Evolutionary conservation across 2,329 filamentous ascomycete genomes (phyloP).

Genomic region (Peltaster fructicola): DNA sequence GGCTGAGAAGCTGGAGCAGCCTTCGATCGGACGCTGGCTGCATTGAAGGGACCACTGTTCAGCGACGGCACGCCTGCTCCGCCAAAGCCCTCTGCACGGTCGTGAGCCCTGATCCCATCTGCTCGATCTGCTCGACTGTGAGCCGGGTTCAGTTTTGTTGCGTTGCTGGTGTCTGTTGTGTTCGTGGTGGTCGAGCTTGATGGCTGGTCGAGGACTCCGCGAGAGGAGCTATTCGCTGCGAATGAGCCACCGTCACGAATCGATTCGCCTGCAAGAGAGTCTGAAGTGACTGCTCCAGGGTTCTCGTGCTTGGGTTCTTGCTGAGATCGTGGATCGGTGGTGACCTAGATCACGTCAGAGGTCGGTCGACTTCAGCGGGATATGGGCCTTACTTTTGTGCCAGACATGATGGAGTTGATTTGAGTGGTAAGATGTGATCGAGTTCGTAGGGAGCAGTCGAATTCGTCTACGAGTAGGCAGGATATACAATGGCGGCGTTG

Average conservation of each 20-base stretch:
- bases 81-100: constrained; percentile 22
- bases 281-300: constrained; percentile 44
- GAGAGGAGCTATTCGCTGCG: constrained; percentile 37
- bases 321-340: constrained; percentile 29
- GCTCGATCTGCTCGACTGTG: constrained; percentile 23
- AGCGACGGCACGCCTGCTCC: constrained; percentile 19
- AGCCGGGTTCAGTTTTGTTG: constrained; percentile 33
- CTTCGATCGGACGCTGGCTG: constrained; percentile 10
- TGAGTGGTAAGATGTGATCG: too few species aligned
- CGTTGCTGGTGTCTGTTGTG: constrained; percentile 37
- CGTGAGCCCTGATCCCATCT: constrained; percentile 29
- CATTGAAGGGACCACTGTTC: constrained; percentile 19
- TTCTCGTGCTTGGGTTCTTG: constrained; percentile 41
- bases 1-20: constrained; percentile 23
- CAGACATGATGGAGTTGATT: too few species aligned
- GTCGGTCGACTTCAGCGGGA: background rate
- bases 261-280: constrained; percentile 64
- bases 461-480: too few species aligned
- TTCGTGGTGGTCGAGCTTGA: constrained; percentile 37
- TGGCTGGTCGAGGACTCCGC: constrained; percentile 31
- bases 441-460: too few species aligned
- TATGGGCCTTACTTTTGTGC: constrained; percentile 5
- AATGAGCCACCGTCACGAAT: constrained; percentile 42
- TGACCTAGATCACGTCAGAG: constrained; percentile 18
- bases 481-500: too few species aligned